phyloP scores from a whole-genome alignment of 768 basidiomycete species.

The Rhodotorula taiwanensis region DNA sequence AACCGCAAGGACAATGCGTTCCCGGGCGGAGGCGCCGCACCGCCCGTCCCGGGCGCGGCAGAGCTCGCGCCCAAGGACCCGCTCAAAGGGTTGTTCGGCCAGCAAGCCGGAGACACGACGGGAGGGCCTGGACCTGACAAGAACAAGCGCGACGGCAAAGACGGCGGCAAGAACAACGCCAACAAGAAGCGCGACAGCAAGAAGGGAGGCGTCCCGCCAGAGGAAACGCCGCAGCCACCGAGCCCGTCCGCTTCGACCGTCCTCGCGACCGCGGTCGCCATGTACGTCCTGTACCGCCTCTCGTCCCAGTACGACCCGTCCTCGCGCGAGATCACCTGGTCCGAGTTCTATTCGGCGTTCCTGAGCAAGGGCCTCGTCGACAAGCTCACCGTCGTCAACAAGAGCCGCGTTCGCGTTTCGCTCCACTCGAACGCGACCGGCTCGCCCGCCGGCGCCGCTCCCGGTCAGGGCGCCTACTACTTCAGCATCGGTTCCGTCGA shows the following conservation, averaged over 20 bases:
- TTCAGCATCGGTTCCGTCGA: slow-evolving; percentile 98
- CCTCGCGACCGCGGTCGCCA: slow-evolving; percentile 30
- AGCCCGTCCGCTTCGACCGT: slow-evolving; percentile 18
- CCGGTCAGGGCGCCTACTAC: slow-evolving; percentile 54
- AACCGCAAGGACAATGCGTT: slow-evolving; percentile 9
- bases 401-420: slow-evolving; percentile 80
- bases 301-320: slow-evolving; percentile 32
- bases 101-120: slow-evolving; percentile 9
- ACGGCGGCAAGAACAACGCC: slow-evolving; percentile 12
- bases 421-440: slow-evolving; percentile 83
- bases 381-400: slow-evolving; percentile 83
- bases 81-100: slow-evolving; percentile 10
- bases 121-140: slow-evolving; percentile 22
- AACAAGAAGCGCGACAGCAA: slow-evolving; percentile 11
- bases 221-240: slow-evolving; percentile 3
- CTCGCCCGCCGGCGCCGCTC: slow-evolving; percentile 52
- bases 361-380: slow-evolving; percentile 94
- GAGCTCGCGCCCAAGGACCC: slow-evolving; percentile 22
- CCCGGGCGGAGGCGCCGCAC: slow-evolving; percentile 1
- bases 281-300: slow-evolving; percentile 38
- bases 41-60: slow-evolving; percentile 11
- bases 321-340: slow-evolving; percentile 91
- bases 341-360: slow-evolving; percentile 95
- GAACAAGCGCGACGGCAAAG: slow-evolving; percentile 4
- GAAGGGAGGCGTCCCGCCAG: slow-evolving; percentile 9